These are phyloP conservation scores for Allomyces macrogynus DNA, from an alignment of 192 early-diverging fungal species.

Conservation along the genomic window DNA sequence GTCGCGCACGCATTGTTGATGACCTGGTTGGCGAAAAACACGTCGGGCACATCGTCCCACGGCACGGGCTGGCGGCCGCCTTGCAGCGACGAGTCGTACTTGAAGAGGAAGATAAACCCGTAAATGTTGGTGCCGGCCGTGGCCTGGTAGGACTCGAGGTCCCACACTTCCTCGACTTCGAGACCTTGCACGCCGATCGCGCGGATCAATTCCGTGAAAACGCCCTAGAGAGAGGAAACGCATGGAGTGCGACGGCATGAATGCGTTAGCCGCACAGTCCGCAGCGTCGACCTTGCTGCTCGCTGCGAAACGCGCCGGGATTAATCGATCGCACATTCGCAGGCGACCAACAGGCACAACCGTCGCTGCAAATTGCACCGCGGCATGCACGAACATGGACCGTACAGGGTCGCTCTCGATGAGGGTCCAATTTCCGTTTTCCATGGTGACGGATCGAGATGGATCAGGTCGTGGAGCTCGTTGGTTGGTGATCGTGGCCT, in stretches of 20 bases:
- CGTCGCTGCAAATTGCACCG: no score
- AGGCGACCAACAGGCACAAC: not conserved
- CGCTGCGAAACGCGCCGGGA: no score
- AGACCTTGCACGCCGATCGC: conserved; percentile 48
- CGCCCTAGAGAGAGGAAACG: conserved; percentile 15
- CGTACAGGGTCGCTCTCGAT: conserved; percentile 71
- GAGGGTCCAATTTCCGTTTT: conserved; percentile 57
- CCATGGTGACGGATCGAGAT: not conserved
- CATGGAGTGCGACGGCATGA: no score
- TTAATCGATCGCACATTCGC: no score
- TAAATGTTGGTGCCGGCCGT: conserved; percentile 29
- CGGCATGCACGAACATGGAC: no score
- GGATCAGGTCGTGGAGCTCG: no score
- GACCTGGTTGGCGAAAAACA: conserved; percentile 23
- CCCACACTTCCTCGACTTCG: conserved; percentile 63
- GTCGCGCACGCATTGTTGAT: conserved; percentile 73
- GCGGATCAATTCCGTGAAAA: conserved; percentile 63
- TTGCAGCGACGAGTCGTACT: conserved; percentile 13
- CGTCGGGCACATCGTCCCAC: not conserved
- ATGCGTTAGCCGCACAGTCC: not conserved
- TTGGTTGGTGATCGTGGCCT: no score
- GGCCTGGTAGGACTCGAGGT: conserved; percentile 24
- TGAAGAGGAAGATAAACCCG: conserved; percentile 70
- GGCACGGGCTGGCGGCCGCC: not conserved
- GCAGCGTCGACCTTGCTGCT: not conserved